Conservation (phyloP, 208 protist species). For the Trypanosoma congolense region DNA sequence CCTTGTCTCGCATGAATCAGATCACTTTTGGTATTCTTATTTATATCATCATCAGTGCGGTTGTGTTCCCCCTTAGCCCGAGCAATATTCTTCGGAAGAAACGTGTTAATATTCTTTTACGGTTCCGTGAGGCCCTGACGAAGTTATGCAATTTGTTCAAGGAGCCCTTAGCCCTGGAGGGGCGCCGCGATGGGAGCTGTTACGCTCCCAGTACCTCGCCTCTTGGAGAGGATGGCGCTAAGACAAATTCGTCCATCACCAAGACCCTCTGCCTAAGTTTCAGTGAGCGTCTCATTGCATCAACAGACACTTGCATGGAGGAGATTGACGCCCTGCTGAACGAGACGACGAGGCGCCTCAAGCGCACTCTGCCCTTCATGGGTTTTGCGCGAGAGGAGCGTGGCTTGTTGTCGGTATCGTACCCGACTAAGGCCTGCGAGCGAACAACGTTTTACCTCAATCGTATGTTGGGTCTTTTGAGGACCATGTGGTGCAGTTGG, state of each 20-base stretch:
- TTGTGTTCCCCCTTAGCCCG: conserved; percentile 72
- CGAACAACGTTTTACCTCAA: conserved; percentile 61
- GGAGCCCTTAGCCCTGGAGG: conserved; percentile 23
- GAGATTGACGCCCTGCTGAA: conserved; percentile 39
- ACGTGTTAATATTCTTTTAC: conserved; percentile 65
- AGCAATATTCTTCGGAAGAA: conserved; percentile 70
- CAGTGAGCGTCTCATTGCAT: conserved; percentile 8
- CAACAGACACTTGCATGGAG: conserved; percentile 40
- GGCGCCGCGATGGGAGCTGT: neutral
- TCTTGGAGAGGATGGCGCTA: neutral
- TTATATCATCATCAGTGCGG: conserved; percentile 74
- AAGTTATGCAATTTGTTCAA: conserved; percentile 63
- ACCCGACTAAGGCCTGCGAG: conserved; percentile 70
- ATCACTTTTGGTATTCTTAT: conserved; percentile 90
- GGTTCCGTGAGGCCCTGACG: conserved; percentile 43
- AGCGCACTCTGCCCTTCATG: conserved; percentile 69
- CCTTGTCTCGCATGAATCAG: conserved; percentile 82
- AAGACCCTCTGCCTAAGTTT: conserved; percentile 1
- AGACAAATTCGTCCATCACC: neutral
- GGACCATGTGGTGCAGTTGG: conserved; percentile 85
- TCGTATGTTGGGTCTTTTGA: conserved; percentile 71
- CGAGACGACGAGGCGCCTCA: conserved; percentile 56
- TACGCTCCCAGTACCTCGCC: neutral
- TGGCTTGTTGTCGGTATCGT: conserved; percentile 56
- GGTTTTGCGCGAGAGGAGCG: conserved; percentile 74